Evolutionary conservation across 176 grass and related monocot genomes (phyloP), one percentile per base, ranked within the genome.

Genomic region (Aegilops speltoides): DNA sequence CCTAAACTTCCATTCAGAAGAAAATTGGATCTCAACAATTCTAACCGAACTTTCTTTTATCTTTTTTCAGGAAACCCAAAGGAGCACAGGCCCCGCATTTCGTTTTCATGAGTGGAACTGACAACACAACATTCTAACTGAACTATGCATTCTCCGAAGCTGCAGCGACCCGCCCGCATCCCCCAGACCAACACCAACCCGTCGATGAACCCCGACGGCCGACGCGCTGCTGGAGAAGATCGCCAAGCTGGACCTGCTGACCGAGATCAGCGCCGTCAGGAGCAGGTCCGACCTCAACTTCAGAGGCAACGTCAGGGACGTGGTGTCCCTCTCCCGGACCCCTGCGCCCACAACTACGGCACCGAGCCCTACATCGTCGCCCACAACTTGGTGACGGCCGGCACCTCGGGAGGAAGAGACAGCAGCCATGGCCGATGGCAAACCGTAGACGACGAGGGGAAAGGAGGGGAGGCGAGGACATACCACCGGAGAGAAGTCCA

Each of bases 201-300:
- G 69, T 37, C 86, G 83, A 80, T 90, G 85, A 80, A 85, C 89
- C 32, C 84, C 95, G 6, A 92, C 88, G 2, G 88, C 93, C 3
- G 89, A 95, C 43, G 81, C 93, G 16, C 74, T 95, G 70, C 86
- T 95, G 10, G 90, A 90, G 76, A 95, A 95, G 82, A 92, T 91
- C 64, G 75, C 89, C 25, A 92, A 93, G 81, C 81, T 94, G 16
- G 93, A 97, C 46, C 82, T 86, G 4, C 79, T 94, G 78, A 76
- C 88, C 56, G 91, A 91, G 48, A 91, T 94, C 17, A 95, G 85
- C 23, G 88, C 86, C 65, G 54, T 92, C 22, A 92, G 88, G 70
- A 92, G 81, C 81, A 90, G 91, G 67, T 98, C 93, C 1, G 93
- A 98, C 50, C 85, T 95, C 3, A 97, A 91, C 59, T 94, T 93